Percentiles rank a stretch among this genome's conserved stretches.
Evolutionary conservation across 352 stramenopile genomes (phyloP).

Genomic region (Phytophthora citricola): DNA sequence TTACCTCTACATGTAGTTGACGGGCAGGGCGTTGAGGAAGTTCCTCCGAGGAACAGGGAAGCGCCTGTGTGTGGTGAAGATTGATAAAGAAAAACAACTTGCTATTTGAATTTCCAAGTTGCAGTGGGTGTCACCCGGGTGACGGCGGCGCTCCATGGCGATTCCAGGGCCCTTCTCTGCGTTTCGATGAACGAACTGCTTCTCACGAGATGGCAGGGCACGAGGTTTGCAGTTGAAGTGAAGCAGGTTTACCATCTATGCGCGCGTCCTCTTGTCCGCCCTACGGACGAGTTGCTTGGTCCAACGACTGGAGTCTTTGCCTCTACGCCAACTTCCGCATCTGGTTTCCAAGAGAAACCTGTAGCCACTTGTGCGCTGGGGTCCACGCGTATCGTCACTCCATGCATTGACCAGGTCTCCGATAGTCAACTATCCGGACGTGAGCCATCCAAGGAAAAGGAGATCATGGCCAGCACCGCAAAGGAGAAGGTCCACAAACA

Average conservation of each 20-base stretch:
- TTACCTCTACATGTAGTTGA: conserved; percentile 11
- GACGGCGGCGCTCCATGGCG: neutral
- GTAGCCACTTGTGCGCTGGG: conserved; percentile 21
- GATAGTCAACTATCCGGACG: no score
- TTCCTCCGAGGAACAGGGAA: neutral
- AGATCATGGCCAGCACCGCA: neutral
- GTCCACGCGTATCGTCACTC: conserved; percentile 13
- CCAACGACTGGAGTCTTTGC: conserved; percentile 7
- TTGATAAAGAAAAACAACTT: conserved; percentile 47
- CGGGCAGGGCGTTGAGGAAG: conserved; percentile 9
- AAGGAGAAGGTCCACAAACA: conserved; percentile 9
- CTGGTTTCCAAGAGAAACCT: conserved; percentile 17
- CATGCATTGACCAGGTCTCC: conserved; percentile 4
- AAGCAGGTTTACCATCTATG: conserved; percentile 4
- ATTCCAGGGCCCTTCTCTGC: neutral
- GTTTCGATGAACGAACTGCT: conserved; percentile 31
- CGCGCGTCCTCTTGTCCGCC: conserved; percentile 7
- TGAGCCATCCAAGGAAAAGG: no score
- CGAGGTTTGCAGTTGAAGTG: conserved; percentile 23
- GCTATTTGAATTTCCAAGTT: conserved; percentile 19
- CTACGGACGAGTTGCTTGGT: conserved; percentile 19
- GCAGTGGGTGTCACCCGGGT: neutral
- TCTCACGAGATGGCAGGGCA: conserved; percentile 1
- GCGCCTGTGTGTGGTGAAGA: conserved; percentile 32
- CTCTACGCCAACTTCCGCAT: conserved; percentile 9